Evolutionary conservation across 164 flowering plant species (phyloP), one percentile per base, ranked within the genome.

Genomic region (Berberis vulgaris): DNA sequence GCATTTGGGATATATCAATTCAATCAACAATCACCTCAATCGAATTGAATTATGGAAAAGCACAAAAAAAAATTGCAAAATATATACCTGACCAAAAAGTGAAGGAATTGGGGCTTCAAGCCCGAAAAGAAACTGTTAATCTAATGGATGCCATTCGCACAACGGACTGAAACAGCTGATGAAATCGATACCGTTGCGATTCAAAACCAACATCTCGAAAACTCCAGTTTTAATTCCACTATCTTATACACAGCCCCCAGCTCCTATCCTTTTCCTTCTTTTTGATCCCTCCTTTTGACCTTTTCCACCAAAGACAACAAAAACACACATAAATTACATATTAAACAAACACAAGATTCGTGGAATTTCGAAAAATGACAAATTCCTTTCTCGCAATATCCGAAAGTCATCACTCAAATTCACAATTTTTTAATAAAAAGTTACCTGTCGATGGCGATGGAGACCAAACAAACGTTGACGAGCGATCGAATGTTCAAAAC

Each of bases 161-260:
- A 46, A 46, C 5, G 49, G 49, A 46, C 5, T 46, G 49, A 46
- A 46, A 8, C 8, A 46, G 8, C 6, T 46, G 49, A 46, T 46
- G 49, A 46, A 46, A 46, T 46, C 49, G 49, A 46, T 46, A 8
- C 49, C 49, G 49, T 46, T 8, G 5, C 49, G 49, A 46, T 46
- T 46, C 8, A 46, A 46, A 71, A 60, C 75, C 73, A 76, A 65
- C 97, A 90, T 90, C 65, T 60, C 74, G 68, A 5, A 45, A 70
- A 45, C 75, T 79, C 85, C 79, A 77, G 63, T 65, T 66, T 73
- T 67, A 77, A 46, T 1, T n/a, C 13, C 39, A 38, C 1, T 38
- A 38, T 4, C 46, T 42, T 39, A 47, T 39, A 2, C 3, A 13
- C 53, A 26, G 3, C 43, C 41, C 41, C 41, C 42, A 54, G 40